Percentiles rank a stretch among this genome's conserved stretches.
phyloP scores from a whole-genome alignment of 2,329 filamentous ascomycete genomes.

The Tolypocladium capitatum region DNA sequence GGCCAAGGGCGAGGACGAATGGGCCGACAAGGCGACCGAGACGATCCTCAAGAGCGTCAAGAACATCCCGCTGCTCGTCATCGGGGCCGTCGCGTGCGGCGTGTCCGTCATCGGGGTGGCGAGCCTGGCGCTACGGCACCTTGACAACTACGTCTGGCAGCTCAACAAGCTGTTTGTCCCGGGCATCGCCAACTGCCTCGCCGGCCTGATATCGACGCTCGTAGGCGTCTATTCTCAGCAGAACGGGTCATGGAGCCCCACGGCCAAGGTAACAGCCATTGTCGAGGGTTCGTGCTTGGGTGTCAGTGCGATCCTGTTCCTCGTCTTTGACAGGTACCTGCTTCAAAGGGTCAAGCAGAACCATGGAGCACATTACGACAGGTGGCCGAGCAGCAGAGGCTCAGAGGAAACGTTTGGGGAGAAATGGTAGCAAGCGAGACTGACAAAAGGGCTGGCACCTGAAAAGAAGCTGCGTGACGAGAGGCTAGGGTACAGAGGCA shows the following conservation, averaged over 20 bases:
- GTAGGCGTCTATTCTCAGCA: constrained; percentile 36
- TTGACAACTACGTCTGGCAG: constrained; percentile 39
- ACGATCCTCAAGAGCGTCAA: constrained; percentile 12
- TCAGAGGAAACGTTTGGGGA: background rate
- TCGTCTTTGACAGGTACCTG: constrained; percentile 17
- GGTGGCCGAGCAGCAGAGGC: constrained; percentile 3
- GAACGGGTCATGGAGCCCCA: constrained; percentile 28
- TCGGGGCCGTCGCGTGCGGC: constrained; percentile 28
- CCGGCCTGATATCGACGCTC: constrained; percentile 35
- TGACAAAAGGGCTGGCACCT: background rate
- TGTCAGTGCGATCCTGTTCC: constrained; percentile 14
- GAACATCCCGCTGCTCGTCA: constrained; percentile 26
- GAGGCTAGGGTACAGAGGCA: background rate
- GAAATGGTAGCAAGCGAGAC: background rate
- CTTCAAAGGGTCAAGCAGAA: constrained; percentile 16
- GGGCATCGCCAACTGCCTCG: constrained; percentile 30
- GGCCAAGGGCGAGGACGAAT: constrained; percentile 5
- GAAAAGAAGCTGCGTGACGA: background rate
- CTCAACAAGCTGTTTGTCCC: constrained; percentile 36
- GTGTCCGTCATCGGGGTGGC: constrained; percentile 21
- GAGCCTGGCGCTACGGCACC: constrained; percentile 29
- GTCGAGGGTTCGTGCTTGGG: constrained; percentile 19
- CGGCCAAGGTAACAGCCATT: constrained; percentile 22
- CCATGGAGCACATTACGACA: constrained; percentile 12
- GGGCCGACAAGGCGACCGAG: constrained; percentile 8